Evolutionary conservation across 345 rosid genomes (phyloP), one percentile per base, ranked within the genome.

Genomic region (Microcos paniculata): DNA sequence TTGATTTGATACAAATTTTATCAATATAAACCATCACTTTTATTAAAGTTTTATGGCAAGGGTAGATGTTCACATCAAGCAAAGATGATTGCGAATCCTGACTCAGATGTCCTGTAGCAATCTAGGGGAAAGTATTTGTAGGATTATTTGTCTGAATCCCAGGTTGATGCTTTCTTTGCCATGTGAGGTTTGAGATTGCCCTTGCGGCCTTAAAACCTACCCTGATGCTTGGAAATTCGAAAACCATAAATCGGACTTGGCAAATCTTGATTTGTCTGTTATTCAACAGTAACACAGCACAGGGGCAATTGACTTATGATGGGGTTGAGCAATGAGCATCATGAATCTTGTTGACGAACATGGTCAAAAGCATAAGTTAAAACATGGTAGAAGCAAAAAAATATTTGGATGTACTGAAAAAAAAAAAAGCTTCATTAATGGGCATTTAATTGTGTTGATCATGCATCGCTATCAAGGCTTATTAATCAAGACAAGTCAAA

Each of bases 391-490:
- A 30, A 12, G 8, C 6, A 61, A 61, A 31, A 61, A 61, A 55
- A 8, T 12, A 3, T 10, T 6, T 51, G 6, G 10, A 42, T 42
- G 45, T 6, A 42, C 45, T 42, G 30, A 3, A 0, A 1, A 2
- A 14, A 2, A 14, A 14, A 3, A 31, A 61, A 16, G 42, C 43
- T 31, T 62, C 23, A 61, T 43, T 66, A 42, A 64, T 42, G 1
- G 52, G n/a, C 52, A 65, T 65, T 65, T 64, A 45, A 66, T 24
- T 66, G 35, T 45, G 6, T 67, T 31, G 23, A 24, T 67, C 40
- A 35, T 35, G 40, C 71, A 46, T 67, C 56, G 21, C 71, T 26
- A 16, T 67, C 71, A 26, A 46, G 40, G 57, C 71, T 46, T 67
- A 46, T 46, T 67, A 46, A 46, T 15, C 31, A 67, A 11, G 23